Percentiles rank a stretch among this genome's conserved stretches.
These are phyloP conservation scores for Chaetomium sp. DNA, from an alignment of 2,329 filamentous ascomycete genomes.

Conservation along the genomic window DNA sequence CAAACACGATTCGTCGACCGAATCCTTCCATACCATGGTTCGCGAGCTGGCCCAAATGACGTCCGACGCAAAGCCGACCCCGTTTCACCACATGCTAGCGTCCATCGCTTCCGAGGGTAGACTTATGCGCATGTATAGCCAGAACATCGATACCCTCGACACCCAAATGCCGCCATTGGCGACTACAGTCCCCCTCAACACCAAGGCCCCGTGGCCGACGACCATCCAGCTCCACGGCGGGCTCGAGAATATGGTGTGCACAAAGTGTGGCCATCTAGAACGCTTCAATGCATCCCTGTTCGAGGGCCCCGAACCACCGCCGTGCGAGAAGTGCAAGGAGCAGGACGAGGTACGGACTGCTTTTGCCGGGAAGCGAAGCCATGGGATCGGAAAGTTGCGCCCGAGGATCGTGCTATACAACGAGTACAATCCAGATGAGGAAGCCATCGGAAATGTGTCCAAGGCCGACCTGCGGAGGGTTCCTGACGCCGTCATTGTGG, in stretches of 20 bases:
- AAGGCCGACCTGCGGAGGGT: slow-evolving; percentile 80
- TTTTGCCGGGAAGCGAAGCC: slow-evolving; percentile 82
- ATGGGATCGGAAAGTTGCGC: slow-evolving; percentile 85
- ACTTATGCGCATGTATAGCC: slow-evolving; percentile 86
- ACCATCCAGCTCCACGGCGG: slow-evolving; percentile 94
- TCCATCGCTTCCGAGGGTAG: slow-evolving; percentile 86
- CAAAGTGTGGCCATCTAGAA: slow-evolving; percentile 79
- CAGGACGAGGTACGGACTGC: slow-evolving; percentile 75
- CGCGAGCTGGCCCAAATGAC: slow-evolving; percentile 81
- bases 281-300: slow-evolving; percentile 80
- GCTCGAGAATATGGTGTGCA: slow-evolving; percentile 93
- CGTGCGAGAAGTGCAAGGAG: slow-evolving; percentile 73
- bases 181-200: slow-evolving; percentile 77
- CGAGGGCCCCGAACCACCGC: slow-evolving; percentile 78
- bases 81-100: slow-evolving; percentile 91
- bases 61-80: slow-evolving; percentile 74
- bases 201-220: slow-evolving; percentile 88
- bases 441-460: slow-evolving; percentile 91
- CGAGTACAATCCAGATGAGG: slow-evolving; percentile 93
- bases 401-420: slow-evolving; percentile 97
- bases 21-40: slow-evolving; percentile 95
- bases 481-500: slow-evolving; percentile 90
- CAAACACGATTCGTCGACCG: slow-evolving; percentile 84
- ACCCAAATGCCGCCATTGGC: slow-evolving; percentile 76
- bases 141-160: slow-evolving; percentile 96